phyloP scores from a whole-genome alignment of 257 asterid species.

The Primulina eburnea region DNA sequence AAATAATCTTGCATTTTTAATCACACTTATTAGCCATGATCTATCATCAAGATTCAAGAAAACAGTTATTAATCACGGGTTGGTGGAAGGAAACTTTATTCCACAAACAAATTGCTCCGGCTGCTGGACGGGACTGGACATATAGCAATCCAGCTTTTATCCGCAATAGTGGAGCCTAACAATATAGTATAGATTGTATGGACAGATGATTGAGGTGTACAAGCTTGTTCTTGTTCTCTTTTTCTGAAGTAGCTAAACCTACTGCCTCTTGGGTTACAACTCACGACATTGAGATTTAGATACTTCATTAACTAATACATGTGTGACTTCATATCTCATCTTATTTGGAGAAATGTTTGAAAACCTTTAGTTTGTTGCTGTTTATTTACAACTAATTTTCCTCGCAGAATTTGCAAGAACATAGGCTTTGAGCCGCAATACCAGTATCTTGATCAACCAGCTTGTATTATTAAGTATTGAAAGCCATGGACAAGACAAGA shows the following conservation, averaged over 20 bases:
- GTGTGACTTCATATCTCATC: conserved; percentile 31
- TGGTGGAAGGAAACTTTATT: background rate
- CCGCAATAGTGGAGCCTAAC: background rate
- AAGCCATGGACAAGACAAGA: conserved; percentile 43
- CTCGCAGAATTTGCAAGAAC: conserved; percentile 36
- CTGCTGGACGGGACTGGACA: background rate
- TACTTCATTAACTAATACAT: conserved; percentile 34
- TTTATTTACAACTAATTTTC: conserved; percentile 11
- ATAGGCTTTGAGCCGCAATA: conserved; percentile 41
- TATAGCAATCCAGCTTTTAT: background rate
- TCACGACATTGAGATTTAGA: conserved; percentile 31
- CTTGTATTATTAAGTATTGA: conserved; percentile 32
- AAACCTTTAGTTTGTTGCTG: conserved; percentile 19
- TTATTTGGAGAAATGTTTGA: conserved; percentile 13
- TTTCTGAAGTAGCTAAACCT: conserved; percentile 24
- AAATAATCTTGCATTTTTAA: background rate
- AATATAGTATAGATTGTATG: background rate
- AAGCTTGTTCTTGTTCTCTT: conserved; percentile 10
- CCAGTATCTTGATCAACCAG: conserved; percentile 42
- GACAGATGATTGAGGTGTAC: conserved; percentile 1
- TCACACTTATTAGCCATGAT: background rate
- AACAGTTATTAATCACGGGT: background rate
- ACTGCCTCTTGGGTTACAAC: conserved; percentile 24
- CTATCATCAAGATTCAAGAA: background rate
- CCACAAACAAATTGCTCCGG: background rate